A percentile compares a stretch with the other conserved stretches of the same genome.
phyloP scores from a whole-genome alignment of 2,329 filamentous ascomycete species.

The Ophiostoma populinum region DNA sequence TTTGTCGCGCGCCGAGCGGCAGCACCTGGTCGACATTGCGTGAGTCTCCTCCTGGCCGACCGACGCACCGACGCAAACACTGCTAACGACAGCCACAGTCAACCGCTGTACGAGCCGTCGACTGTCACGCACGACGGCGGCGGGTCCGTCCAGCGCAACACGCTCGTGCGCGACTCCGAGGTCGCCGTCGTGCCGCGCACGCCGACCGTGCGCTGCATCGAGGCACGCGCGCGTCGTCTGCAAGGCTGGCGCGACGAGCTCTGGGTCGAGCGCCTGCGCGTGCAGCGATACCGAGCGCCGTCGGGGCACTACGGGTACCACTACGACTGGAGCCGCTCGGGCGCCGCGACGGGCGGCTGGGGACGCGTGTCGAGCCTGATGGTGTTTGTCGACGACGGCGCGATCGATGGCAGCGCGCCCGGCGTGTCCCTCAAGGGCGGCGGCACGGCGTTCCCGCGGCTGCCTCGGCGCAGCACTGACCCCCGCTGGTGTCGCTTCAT shows the following conservation, averaged over 20 bases:
- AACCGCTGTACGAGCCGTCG: slow-evolving; percentile 30
- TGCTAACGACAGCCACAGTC: slow-evolving; percentile 18
- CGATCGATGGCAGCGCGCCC: too few relatives aligned
- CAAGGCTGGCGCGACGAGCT: slow-evolving; percentile 37
- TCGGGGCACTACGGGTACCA: slow-evolving; percentile 35
- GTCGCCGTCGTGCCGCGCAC: slow-evolving; percentile 34
- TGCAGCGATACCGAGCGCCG: slow-evolving; percentile 27
- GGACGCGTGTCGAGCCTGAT: slow-evolving; percentile 35
- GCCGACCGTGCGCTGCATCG: slow-evolving; percentile 25
- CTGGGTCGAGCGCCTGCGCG: slow-evolving; percentile 34
- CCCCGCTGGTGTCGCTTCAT: slow-evolving; percentile 30
- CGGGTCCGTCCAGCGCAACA: slow-evolving; percentile 22
- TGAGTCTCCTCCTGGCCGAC: too few relatives aligned
- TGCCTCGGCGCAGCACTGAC: slow-evolving; percentile 18
- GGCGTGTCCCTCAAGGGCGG: slow-evolving; percentile 31
- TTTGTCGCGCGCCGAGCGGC: slow-evolving; percentile 25
- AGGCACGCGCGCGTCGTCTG: slow-evolving; percentile 27
- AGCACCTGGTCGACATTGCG: slow-evolving; percentile 33
- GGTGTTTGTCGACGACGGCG: slow-evolving; percentile 29
- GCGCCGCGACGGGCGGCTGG: slow-evolving; percentile 21
- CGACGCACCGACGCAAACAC: too few relatives aligned
- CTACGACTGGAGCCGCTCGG: slow-evolving; percentile 32
- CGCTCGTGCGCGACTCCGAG: slow-evolving; percentile 30
- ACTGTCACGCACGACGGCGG: slow-evolving; percentile 32
- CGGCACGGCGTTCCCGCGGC: slow-evolving; percentile 32